Evolutionary conservation across 2,329 filamentous ascomycete species (phyloP).

Genomic region (Verticillium nubilum): DNA sequence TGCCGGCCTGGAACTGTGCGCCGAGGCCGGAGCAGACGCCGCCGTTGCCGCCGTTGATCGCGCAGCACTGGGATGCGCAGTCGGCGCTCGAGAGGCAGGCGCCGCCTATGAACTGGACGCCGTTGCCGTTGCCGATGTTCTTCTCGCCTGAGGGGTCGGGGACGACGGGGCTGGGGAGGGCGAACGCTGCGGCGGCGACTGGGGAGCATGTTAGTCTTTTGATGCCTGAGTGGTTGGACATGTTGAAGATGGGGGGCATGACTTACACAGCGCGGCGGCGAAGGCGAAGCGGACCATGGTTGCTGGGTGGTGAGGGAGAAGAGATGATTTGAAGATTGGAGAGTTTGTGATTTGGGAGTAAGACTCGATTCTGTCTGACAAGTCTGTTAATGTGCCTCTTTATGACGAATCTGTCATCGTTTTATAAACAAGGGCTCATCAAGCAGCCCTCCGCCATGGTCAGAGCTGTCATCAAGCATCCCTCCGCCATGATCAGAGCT

Average conservation of each 20-base stretch:
- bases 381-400: not conserved
- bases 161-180: conserved; percentile 6
- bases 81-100: conserved; percentile 20
- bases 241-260: not conserved
- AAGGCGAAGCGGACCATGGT: conserved; percentile 11
- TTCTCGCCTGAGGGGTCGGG: conserved; percentile 20
- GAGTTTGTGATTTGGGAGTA: not conserved
- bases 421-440: not conserved
- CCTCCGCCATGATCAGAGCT: not conserved
- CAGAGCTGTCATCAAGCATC: not conserved
- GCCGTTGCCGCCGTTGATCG: conserved; percentile 16
- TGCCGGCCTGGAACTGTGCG: conserved; percentile 19
- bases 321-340: no score
- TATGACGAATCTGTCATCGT: not conserved
- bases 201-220: not conserved
- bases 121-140: conserved; percentile 19
- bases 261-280: conserved; percentile 8
- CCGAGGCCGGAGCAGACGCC: conserved; percentile 20
- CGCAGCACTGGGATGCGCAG: conserved; percentile 19
- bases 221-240: conserved; percentile 2
- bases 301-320: not conserved
- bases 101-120: conserved; percentile 23
- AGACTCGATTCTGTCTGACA: not conserved
- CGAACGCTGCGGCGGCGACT: conserved; percentile 14
- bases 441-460: not conserved